These are phyloP conservation scores for Dichotomocladium elegans DNA, from an alignment of 371 early-diverging fungal species.

Conservation along the genomic window DNA sequence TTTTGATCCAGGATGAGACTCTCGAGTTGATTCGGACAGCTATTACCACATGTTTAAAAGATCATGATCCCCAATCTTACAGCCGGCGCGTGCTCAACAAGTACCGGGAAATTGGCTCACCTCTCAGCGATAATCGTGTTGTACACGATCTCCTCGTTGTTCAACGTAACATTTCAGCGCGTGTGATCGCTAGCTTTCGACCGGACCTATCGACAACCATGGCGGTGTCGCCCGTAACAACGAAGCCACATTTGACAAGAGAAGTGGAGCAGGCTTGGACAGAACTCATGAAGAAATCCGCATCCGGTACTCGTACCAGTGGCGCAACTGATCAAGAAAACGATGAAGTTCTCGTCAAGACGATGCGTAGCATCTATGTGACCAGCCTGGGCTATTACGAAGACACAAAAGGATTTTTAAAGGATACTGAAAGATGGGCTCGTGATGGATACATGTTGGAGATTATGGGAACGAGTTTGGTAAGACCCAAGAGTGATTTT, in stretches of 20 bases:
- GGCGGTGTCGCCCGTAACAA: conserved; percentile 15
- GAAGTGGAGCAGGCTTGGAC: conserved; percentile 47
- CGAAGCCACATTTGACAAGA: conserved; percentile 17
- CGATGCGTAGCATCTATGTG: conserved; percentile 47
- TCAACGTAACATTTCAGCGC: conserved; percentile 48
- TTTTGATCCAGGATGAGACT: conserved; percentile 49
- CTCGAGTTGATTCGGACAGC: conserved; percentile 54
- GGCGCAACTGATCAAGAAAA: conserved; percentile 6
- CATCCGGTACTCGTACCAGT: conserved; percentile 4
- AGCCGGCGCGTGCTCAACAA: conserved; percentile 45
- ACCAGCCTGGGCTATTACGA: conserved; percentile 58
- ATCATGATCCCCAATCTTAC: conserved; percentile 34
- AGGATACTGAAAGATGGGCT: conserved; percentile 46
- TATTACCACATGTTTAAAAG: conserved; percentile 41
- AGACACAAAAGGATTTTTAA: conserved; percentile 47
- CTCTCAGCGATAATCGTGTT: conserved; percentile 50
- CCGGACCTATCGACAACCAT: conserved; percentile 4
- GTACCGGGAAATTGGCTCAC: conserved; percentile 45
- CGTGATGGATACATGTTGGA: conserved; percentile 59
- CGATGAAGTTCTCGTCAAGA: conserved; percentile 25
- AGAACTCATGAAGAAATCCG: conserved; percentile 27
- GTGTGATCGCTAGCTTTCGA: conserved; percentile 28
- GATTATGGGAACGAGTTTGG: conserved; percentile 63
- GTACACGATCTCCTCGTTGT: conserved; percentile 51
- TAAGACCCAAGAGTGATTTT: too few species aligned